Base-by-base conservation (phyloP, 306 rosid species). In the Prunus mume region DNA sequence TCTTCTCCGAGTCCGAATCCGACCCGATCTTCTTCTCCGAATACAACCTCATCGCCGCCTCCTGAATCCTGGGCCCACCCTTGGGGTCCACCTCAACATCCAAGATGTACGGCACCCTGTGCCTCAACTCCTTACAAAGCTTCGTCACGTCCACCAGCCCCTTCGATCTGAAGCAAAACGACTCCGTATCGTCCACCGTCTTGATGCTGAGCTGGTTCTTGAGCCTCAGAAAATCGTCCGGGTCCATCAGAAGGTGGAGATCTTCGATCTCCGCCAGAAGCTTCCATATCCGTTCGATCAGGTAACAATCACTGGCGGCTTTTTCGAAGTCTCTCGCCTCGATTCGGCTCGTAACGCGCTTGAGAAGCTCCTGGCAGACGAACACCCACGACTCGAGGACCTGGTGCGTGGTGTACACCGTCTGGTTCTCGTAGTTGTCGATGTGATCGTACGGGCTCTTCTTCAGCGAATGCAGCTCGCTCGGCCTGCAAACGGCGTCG, bases 1-100 rank as follows among this genome's bases (percentile, higher is more conserved):
- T 76, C 87, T 84, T 86, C 28, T 88, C 49, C 20, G 20, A 14
- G 11, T 88, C 96, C 34, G 75, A 52, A 79, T 90, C 91, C 19
- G 71, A 67, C 62, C 67, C 85, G 47, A 58, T 49, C 49, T 12
- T 68, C 86, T 88, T 88, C 50, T 88, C 96, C 30, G 77, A 50
- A 78, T 92, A 95, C 8, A 89, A 83, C 88, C 78, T 90, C 98
- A 95, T 95, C 65, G 96, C 98, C 78, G 96, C 97, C 58, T 95
- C 98, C 83, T 89, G 92, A 22, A 95, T 78, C 82, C 96, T 83
- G 1, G 98, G 98, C 67, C 98, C 98, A 6, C 98, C 98, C 58
- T 55, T 88, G 0, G 96, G 98, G 72, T 95, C 98, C 73, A 88
- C 98, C 85, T 90, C 93, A 46, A 92, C 97, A 1, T 82, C 93